These are phyloP conservation scores for Lasiodiplodia sp. DNA, from an alignment of 2,329 filamentous ascomycete genomes.

Conservation along the genomic window DNA sequence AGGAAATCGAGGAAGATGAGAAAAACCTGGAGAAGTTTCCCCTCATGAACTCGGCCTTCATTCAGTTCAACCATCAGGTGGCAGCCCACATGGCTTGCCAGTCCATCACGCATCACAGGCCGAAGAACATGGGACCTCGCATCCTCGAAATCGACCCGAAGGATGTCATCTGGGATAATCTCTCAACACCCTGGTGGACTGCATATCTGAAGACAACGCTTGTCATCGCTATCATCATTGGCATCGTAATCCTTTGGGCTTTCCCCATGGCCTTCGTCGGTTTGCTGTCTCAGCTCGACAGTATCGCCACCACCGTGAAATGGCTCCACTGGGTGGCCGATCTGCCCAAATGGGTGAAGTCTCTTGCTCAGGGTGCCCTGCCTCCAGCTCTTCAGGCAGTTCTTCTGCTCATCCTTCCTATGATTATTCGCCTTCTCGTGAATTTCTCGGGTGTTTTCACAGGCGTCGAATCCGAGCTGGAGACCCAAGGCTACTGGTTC, in stretches of 20 bases:
- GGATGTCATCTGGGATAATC: constrained; percentile 96
- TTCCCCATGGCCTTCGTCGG: constrained; percentile 90
- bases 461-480: constrained; percentile 76
- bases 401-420: constrained; percentile 79
- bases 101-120: constrained; percentile 86
- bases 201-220: constrained; percentile 75
- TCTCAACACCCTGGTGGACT: constrained; percentile 95
- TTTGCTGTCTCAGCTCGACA: constrained; percentile 77
- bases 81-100: constrained; percentile 99
- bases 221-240: constrained; percentile 70
- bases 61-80: constrained; percentile 98
- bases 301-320: constrained; percentile 67
- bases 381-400: constrained; percentile 79
- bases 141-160: constrained; percentile 92
- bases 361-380: constrained; percentile 82
- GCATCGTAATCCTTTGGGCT: constrained; percentile 87
- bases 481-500: constrained; percentile 94
- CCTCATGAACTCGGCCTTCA: constrained; percentile 94
- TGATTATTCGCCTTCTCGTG: constrained; percentile 78
- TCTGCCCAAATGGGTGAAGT: constrained; percentile 67
- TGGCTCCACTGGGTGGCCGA: constrained; percentile 76
- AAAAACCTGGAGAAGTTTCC: constrained; percentile 84
- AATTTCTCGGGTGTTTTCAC: constrained; percentile 82
- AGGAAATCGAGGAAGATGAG: constrained; percentile 93
- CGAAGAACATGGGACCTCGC: constrained; percentile 90